Evolutionary conservation across 495 filamentous ascomycete genomes (phyloP), one percentile per base, ranked within the genome.

Genomic region (Cladorrhinum samala): DNA sequence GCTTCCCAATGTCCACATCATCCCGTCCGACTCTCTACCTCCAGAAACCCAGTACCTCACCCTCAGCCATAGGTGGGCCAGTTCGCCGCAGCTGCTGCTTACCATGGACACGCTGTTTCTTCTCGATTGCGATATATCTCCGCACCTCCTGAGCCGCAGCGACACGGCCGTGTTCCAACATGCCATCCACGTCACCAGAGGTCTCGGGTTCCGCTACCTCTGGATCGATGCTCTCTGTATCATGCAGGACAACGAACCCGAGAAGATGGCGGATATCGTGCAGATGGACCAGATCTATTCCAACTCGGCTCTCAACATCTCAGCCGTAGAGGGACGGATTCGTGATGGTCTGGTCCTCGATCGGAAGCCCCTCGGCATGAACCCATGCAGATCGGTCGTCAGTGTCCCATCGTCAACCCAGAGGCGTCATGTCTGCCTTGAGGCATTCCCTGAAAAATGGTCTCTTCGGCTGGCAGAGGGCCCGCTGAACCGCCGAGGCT

Each of bases 141-240:
- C 33, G 11, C 23, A 51, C 27, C 37, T 51, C n/a, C 9, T 43
- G 18, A 17, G 13, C 13, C 16, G 49, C 38, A 14, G 18, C 9
- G 49, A 51, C 3, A 21, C 49, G 42, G 49, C 49, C 36, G 49
- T 51, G 25, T 51, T 51, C 23, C 49, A 21, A 16, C 49, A 51
- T 18, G 47, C 47, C 17, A 50, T 50, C 33, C 47, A 50, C 17
- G 47, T 37, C 27, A 51, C 49, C 20, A 41, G 49, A 18, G 49
- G 49, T 3, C 38, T 51, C 4, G 49, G 49, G 18, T 51, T 60
- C 16, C 44, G 53, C n/a, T 66, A 58, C 42, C 20, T 66, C 9
- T 66, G 63, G 62, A 58, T 65, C 19, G 62, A 65, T 44, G 50
- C 55, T 18, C 46, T 65, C 1, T 65, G 62, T 41, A 63, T 65